Evolutionary conservation across 2,329 filamentous ascomycete species (phyloP), one percentile per base, ranked within the genome.

Genomic region (Fusarium newnesense): DNA sequence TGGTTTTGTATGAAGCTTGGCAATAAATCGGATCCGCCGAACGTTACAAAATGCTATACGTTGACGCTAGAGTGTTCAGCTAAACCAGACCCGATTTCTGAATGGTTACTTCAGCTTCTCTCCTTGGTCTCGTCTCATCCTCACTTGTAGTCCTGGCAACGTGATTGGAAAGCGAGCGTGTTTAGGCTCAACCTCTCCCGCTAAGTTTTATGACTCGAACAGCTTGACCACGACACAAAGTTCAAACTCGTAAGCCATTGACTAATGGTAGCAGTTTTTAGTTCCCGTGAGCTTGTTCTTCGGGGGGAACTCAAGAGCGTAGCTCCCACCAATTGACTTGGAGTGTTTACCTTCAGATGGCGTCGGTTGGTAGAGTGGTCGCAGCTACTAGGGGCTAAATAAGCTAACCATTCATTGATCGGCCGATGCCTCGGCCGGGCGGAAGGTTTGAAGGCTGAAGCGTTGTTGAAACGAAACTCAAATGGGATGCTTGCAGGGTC

Each of bases 251-350:
- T 24, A 43, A 46, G 36, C 26, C 32, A 28, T 50, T 19, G 46
- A 44, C 44, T 69, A 69, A 69, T 37, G 40, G 47, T 62, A 64
- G 57, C 37, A 43, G 16, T 50, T 52, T 49, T 66, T 72, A 75
- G 73, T 50, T 75, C 73, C 73, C 73, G 73, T 15, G 57, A 58
- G 40, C 61, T 61, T 53, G 59, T 54, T 54, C 50, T 40, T 28
- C 18, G 50, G n/a, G 42, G 21, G 12, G 8, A 21, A 28, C 30
- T 24, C 36, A 50, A 36, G 43, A 64, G 39, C n/a, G 49, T 50
- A 69, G 67, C 50, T 58, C 46, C 58, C 43, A 19, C 65, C 67
- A 69, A 69, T 69, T 21, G 39, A 34, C 32, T 53, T 21, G n/a
- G 16, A 53, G 50, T n/a, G 39, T 44, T 57, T 19, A 40, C 44